Evolutionary conservation across 2,329 filamentous ascomycete species (phyloP).

Genomic region (Xylaria sp.): DNA sequence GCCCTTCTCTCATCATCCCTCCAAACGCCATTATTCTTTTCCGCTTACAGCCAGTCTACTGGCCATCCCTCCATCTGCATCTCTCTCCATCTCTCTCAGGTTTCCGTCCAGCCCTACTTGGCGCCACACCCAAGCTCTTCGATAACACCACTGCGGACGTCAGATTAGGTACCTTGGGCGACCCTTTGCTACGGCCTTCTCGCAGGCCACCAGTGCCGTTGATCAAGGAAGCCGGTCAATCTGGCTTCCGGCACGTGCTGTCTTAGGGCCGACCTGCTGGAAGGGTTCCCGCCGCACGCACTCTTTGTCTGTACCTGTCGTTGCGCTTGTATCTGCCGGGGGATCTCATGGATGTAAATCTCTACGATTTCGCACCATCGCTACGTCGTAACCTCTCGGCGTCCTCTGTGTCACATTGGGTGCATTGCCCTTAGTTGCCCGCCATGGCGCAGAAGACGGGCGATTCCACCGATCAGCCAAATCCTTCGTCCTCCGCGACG

Average conservation of each 20-base stretch:
- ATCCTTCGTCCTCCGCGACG: constrained; percentile 33
- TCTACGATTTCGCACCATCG: constrained; percentile 22
- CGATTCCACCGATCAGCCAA: constrained; percentile 33
- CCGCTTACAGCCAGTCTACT: not conserved
- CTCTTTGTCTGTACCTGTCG: constrained; percentile 21
- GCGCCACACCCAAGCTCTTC: constrained; percentile 9
- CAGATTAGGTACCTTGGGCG: constrained; percentile 18
- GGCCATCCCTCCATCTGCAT: constrained; percentile 9
- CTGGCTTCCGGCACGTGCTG: constrained; percentile 23
- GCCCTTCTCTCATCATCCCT: not conserved
- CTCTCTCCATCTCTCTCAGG: too few species aligned
- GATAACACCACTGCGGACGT: constrained; percentile 19
- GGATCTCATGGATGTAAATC: constrained; percentile 29
- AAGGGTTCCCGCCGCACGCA: constrained; percentile 1
- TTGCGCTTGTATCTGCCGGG: constrained; percentile 22
- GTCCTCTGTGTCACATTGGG: constrained; percentile 31
- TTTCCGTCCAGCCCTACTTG: constrained; percentile 12
- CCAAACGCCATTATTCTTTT: not conserved
- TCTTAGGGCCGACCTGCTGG: constrained; percentile 22
- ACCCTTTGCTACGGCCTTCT: constrained; percentile 19
- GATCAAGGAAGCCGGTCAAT: constrained; percentile 21
- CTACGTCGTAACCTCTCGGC: constrained; percentile 29
- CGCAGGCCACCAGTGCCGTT: constrained; percentile 22
- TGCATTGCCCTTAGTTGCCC: constrained; percentile 33
- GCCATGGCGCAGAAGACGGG: constrained; percentile 34